Percentiles rank a stretch among this genome's conserved stretches.
Evolutionary conservation across 208 protist species (phyloP).

Genomic region (Herpetomonas samuelpessoai): DNA sequence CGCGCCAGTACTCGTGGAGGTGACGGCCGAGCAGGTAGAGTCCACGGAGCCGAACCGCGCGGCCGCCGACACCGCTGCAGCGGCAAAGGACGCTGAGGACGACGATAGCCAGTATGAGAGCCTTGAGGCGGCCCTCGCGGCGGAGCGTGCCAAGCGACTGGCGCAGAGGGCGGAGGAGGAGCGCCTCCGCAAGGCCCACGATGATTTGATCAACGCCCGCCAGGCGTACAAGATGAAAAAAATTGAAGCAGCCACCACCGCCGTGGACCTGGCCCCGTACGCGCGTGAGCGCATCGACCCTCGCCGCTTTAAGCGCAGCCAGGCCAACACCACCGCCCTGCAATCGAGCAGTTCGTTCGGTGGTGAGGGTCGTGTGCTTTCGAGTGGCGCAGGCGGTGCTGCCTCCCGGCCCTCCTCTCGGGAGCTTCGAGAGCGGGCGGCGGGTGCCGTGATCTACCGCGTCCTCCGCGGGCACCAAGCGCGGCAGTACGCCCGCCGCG

Average conservation of each 20-base stretch:
- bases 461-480: slow-evolving; percentile 21
- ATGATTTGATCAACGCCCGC: slow-evolving; percentile 16
- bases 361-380: too few relatives aligned
- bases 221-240: slow-evolving; percentile 30
- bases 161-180: slow-evolving; percentile 15
- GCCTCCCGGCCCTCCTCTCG: background rate
- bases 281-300: slow-evolving; percentile 1
- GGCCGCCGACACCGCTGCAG: too few relatives aligned
- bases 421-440: background rate
- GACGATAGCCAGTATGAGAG: slow-evolving; percentile 5
- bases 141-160: slow-evolving; percentile 23
- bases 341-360: too few relatives aligned
- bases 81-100: too few relatives aligned
- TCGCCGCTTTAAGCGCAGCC: slow-evolving; percentile 1
- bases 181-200: slow-evolving; percentile 12
- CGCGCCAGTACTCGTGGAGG: too few relatives aligned
- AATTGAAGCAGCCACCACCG: slow-evolving; percentile 26
- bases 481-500: slow-evolving; percentile 18
- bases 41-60: too few relatives aligned
- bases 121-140: slow-evolving; percentile 24
- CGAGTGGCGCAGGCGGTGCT: too few relatives aligned
- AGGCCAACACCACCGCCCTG: background rate
- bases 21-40: too few relatives aligned
- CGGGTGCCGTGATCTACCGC: slow-evolving; percentile 11
- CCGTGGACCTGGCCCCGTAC: slow-evolving; percentile 25